These are phyloP conservation scores for Berkeleyomyces basicola DNA, from an alignment of 2,329 filamentous ascomycete genomes.

Conservation along the genomic window DNA sequence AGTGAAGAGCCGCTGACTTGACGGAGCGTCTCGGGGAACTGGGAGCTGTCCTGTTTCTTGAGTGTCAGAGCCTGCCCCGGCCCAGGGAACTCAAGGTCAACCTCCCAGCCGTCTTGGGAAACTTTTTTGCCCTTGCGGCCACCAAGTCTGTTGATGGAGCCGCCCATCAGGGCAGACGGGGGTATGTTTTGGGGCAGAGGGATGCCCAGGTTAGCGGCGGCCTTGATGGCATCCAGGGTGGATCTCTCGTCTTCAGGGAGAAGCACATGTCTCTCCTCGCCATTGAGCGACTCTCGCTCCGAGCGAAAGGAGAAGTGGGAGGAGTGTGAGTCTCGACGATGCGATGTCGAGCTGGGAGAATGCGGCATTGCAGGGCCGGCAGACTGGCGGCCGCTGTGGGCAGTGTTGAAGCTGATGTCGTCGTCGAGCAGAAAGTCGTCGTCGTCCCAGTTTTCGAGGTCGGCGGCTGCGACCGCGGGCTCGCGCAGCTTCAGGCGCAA, in stretches of 20 bases:
- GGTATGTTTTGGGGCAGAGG: constrained; percentile 78
- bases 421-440: constrained; percentile 56
- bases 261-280: constrained; percentile 76
- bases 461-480: constrained; percentile 37
- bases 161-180: constrained; percentile 74
- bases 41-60: constrained; percentile 41
- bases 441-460: constrained; percentile 65
- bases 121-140: constrained; percentile 55
- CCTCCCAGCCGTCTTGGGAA: constrained; percentile 66
- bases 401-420: constrained; percentile 34
- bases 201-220: constrained; percentile 77
- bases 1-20: constrained; percentile 45
- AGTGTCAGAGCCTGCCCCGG: constrained; percentile 43
- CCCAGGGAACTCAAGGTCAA: constrained; percentile 56
- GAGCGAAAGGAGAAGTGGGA: constrained; percentile 70
- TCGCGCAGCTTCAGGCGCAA: constrained; percentile 35
- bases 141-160: constrained; percentile 81
- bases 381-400: constrained; percentile 26
- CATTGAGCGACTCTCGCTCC: constrained; percentile 58
- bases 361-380: constrained; percentile 26
- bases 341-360: constrained; percentile 22
- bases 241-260: constrained; percentile 72
- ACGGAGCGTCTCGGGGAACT: constrained; percentile 51
- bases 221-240: constrained; percentile 68
- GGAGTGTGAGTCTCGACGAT: constrained; percentile 60